Evolutionary conservation across 2,329 filamentous ascomycete genomes (phyloP).

Genomic region (Sclerotinia trifoliorum): DNA sequence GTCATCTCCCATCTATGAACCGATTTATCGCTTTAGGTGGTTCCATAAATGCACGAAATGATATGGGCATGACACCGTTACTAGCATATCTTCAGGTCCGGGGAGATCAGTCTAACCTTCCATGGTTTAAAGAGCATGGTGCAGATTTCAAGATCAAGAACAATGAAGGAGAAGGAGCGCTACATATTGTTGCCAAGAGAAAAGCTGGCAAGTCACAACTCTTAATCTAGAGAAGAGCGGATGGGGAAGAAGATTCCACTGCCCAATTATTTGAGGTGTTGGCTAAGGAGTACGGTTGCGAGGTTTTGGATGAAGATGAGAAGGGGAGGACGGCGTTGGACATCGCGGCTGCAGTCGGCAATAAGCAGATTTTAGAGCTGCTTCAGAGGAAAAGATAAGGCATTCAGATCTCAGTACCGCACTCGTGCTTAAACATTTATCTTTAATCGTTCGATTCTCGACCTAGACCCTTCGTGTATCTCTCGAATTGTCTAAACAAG

Average conservation of each 20-base stretch:
- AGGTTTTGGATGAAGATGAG: background rate
- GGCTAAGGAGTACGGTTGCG: background rate
- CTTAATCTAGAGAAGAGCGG: no score
- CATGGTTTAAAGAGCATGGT: background rate
- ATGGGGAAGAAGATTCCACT: background rate
- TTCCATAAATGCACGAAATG: slow-evolving; percentile 20
- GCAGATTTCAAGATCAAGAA: slow-evolving; percentile 1
- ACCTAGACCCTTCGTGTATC: no score
- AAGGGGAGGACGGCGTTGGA: slow-evolving; percentile 14
- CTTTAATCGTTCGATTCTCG: no score
- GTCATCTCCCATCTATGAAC: background rate
- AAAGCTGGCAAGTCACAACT: fast-evolving
- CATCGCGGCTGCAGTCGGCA: slow-evolving; percentile 10
- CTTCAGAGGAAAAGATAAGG: background rate
- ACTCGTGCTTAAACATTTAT: background rate
- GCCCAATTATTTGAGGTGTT: background rate
- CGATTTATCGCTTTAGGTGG: slow-evolving; percentile 18
- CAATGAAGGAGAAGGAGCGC: background rate
- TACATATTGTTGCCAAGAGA: slow-evolving; percentile 3
- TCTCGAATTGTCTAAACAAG: no score
- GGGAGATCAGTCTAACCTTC: background rate
- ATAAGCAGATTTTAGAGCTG: slow-evolving; percentile 1
- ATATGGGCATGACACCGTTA: slow-evolving; percentile 14
- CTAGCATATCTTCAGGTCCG: background rate
- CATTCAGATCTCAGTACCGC: background rate